Base-by-base conservation (phyloP, 352 stramenopile species). In the Globisporangium paddicum region DNA sequence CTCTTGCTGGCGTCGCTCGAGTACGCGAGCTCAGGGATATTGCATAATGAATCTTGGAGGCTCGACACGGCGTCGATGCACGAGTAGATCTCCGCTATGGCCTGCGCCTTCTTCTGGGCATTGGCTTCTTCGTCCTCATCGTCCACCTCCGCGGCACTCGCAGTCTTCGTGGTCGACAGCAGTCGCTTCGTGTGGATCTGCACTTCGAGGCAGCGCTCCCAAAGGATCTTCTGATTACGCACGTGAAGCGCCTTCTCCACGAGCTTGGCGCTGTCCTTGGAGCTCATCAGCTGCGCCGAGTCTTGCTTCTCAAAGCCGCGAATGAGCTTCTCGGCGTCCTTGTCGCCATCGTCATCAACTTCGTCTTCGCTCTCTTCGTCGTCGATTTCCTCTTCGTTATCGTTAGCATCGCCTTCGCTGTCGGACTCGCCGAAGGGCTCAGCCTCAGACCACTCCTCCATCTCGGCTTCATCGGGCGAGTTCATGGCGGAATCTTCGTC, bases 141-240 rank as follows among this genome's bases (percentile, higher is more conserved):
- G 7, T 30, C 34, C 1, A 52, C 32, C 9, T 64, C 32, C 13
- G 47, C n/a, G 26, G 47, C 34, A 13, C 26, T 60, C 26, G 55
- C 63, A 6, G 44, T 44, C 54, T 93, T 90, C 0, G 65, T 62
- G 13, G 72, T 77, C 8, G 69, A 81, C 3, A 95, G 63, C 35
- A 93, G 48, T 4, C 83, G 69, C 69, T 93, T 93, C 0, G 85
- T 90, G 66, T 87, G 90, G 62, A 95, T 95, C 67, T 95, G 86
- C 44, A 81, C 69, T 60, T 95, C 86, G 5, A 95, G 72, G 68
- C 77, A 92, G 23, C 80, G 77, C 58, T 95, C 86, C 83, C 84
- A 95, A 9, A 95, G 61, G 1, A 93, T 37, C 62, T 93, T 95
- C 56, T 95, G 86, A 62, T 95, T 68, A 21, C 83, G 78, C 60